These are phyloP conservation scores for Boletellus emodensis DNA, from an alignment of 768 basidiomycete species.

Conservation along the genomic window DNA sequence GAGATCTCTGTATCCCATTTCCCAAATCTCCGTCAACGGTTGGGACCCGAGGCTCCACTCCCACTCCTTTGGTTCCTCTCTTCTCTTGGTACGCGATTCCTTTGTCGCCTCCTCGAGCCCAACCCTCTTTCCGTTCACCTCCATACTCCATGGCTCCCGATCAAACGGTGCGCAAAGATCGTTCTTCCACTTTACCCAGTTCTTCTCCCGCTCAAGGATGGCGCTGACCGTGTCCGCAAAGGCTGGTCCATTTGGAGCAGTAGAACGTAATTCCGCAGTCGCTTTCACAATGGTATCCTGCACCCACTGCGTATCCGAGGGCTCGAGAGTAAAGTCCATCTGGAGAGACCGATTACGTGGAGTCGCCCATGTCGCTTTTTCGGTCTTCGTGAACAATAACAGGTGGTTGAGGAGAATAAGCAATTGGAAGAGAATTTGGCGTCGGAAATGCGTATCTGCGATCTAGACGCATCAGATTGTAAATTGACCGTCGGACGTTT, in stretches of 20 bases:
- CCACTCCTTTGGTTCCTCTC: conserved; percentile 59
- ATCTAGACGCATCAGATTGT: conserved; percentile 46
- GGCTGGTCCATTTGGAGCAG: conserved; percentile 70
- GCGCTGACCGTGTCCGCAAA: conserved; percentile 71
- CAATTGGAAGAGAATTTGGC: conserved; percentile 85
- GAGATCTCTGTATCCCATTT: conserved; percentile 69
- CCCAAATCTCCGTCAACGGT: conserved; percentile 77
- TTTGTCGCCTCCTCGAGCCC: conserved; percentile 63
- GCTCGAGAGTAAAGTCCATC: conserved; percentile 76
- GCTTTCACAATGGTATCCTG: conserved; percentile 61
- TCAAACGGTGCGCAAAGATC: conserved; percentile 78
- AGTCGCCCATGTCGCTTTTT: conserved; percentile 57
- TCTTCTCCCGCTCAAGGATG: conserved; percentile 79
- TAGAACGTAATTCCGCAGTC: conserved; percentile 58
- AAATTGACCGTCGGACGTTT: conserved; percentile 3
- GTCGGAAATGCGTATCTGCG: conserved; percentile 88
- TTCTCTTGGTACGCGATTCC: conserved; percentile 48
- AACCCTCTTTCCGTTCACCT: conserved; percentile 46
- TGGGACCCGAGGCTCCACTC: conserved; percentile 62
- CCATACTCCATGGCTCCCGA: conserved; percentile 57
- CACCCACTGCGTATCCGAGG: conserved; percentile 69
- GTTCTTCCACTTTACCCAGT: conserved; percentile 91
- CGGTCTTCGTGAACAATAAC: conserved; percentile 64
- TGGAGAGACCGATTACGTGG: conserved; percentile 74
- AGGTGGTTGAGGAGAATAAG: conserved; percentile 76